A percentile compares a stretch with the other conserved stretches of the same genome.
phyloP scores from a whole-genome alignment of 176 grass and related monocot species.

The Rhipidocladum racemiflorum region DNA sequence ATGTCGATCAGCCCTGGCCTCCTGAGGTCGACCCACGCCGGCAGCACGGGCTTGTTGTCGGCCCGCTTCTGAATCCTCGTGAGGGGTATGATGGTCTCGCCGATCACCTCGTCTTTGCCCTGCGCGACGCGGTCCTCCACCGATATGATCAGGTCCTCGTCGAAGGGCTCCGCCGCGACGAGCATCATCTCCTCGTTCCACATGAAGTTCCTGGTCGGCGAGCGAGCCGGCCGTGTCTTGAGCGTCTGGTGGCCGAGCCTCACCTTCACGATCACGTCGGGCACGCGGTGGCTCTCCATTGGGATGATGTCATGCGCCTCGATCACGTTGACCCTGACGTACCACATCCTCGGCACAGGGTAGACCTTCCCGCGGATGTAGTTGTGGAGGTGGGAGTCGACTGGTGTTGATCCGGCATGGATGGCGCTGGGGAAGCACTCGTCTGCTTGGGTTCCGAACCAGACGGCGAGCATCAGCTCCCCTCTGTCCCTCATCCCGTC shows the following conservation, averaged over 20 bases:
- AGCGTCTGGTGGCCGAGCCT: slow-evolving; percentile 56
- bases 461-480: slow-evolving; percentile 94
- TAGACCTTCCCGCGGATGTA: slow-evolving; percentile 93
- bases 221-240: slow-evolving; percentile 56
- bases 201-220: slow-evolving; percentile 59
- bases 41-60: slow-evolving; percentile 50
- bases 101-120: slow-evolving; percentile 74
- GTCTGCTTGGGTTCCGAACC: slow-evolving; percentile 90
- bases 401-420: slow-evolving; percentile 52
- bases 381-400: slow-evolving; percentile 42
- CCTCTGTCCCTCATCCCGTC: slow-evolving; percentile 71
- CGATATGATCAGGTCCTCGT: slow-evolving; percentile 65
- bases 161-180: slow-evolving; percentile 86
- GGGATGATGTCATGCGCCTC: slow-evolving; percentile 71
- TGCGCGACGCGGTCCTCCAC: slow-evolving; percentile 61
- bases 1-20: slow-evolving; percentile 51
- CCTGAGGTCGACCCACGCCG: slow-evolving; percentile 63
- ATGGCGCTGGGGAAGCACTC: slow-evolving; percentile 77
- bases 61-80: slow-evolving; percentile 41
- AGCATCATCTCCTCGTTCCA: slow-evolving; percentile 91
- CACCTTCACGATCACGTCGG: slow-evolving; percentile 62
- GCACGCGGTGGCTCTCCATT: slow-evolving; percentile 46
- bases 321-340: slow-evolving; percentile 67
- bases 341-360: slow-evolving; percentile 79
- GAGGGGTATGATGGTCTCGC: slow-evolving; percentile 40